Evolutionary conservation across 73 alveolate genomes (phyloP).

Genomic region (Tetrahymena elliotti): DNA sequence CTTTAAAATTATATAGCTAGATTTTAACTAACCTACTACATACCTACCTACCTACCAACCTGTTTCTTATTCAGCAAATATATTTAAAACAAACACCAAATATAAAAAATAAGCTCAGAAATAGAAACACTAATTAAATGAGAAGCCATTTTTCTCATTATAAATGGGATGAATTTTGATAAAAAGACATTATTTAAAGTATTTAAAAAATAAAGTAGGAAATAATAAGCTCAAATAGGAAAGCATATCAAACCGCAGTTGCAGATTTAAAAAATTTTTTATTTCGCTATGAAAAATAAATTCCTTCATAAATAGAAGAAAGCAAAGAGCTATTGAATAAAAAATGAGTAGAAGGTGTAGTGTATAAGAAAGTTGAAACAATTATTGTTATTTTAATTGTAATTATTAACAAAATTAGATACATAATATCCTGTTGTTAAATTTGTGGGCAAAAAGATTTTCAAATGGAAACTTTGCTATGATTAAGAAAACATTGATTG

Average conservation of each 20-base stretch:
- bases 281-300: neutral
- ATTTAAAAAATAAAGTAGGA: neutral
- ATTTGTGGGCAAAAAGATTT: constrained; percentile 29
- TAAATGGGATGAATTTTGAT: neutral
- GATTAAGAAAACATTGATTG: constrained; percentile 51
- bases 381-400: too few species aligned
- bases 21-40: neutral
- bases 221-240: neutral
- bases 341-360: neutral
- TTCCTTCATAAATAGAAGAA: neutral
- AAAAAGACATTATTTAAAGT: too few species aligned
- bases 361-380: neutral
- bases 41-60: neutral
- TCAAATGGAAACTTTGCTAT: constrained; percentile 12
- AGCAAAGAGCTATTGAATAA: neutral
- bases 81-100: neutral
- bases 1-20: neutral
- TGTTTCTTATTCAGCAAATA: neutral
- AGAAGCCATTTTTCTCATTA: neutral
- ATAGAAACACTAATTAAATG: too few species aligned
- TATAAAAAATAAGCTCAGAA: neutral
- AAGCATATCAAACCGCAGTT: neutral
- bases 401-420: neutral
- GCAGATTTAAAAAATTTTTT: neutral
- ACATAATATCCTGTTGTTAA: constrained; percentile 42